Evolutionary conservation across 805 yeast genomes (phyloP).

Genomic region (Suhomyces faveliae): DNA sequence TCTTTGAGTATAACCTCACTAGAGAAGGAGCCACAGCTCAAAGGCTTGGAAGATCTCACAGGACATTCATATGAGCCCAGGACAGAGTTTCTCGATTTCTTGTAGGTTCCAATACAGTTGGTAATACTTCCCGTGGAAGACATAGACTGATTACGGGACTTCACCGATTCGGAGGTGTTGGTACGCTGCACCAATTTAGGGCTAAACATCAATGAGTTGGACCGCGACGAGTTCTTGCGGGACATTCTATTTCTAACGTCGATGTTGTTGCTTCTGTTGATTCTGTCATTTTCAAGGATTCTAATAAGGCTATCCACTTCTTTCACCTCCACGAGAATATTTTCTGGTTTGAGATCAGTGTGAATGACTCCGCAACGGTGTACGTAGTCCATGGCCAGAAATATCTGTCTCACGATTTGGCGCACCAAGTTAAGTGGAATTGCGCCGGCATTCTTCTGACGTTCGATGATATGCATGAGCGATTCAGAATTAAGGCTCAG

Average conservation of each 20-base stretch:
- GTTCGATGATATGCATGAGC: slow-evolving; percentile 31
- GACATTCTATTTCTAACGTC: slow-evolving; percentile 6
- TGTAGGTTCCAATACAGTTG: slow-evolving; percentile 9
- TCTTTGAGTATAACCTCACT: slow-evolving; percentile 11
- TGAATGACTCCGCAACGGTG: slow-evolving; percentile 64
- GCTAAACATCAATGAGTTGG: not conserved
- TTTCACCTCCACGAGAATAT: slow-evolving; percentile 47
- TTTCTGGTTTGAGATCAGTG: slow-evolving; percentile 46
- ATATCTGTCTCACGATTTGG: slow-evolving; percentile 55
- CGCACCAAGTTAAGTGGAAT: slow-evolving; percentile 54
- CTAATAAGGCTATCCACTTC: slow-evolving; percentile 53
- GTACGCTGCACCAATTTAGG: not conserved
- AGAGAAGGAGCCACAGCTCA: slow-evolving; percentile 19
- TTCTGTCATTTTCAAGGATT: slow-evolving; percentile 33
- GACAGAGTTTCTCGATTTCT: slow-evolving; percentile 12
- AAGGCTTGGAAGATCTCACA: slow-evolving; percentile 47
- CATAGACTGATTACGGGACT: slow-evolving; percentile 11
- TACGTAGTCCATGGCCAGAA: slow-evolving; percentile 55
- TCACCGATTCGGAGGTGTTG: slow-evolving; percentile 1
- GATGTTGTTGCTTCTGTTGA: slow-evolving; percentile 5
- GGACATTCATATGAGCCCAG: slow-evolving; percentile 23
- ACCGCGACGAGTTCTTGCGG: slow-evolving; percentile 6
- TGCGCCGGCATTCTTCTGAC: slow-evolving; percentile 47
- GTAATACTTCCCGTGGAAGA: slow-evolving; percentile 7
- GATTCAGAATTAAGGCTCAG: slow-evolving; percentile 17